Evolutionary conservation across 1,284 basidiomycete genomes (phyloP).

Genomic region (Macrocybe sp.): DNA sequence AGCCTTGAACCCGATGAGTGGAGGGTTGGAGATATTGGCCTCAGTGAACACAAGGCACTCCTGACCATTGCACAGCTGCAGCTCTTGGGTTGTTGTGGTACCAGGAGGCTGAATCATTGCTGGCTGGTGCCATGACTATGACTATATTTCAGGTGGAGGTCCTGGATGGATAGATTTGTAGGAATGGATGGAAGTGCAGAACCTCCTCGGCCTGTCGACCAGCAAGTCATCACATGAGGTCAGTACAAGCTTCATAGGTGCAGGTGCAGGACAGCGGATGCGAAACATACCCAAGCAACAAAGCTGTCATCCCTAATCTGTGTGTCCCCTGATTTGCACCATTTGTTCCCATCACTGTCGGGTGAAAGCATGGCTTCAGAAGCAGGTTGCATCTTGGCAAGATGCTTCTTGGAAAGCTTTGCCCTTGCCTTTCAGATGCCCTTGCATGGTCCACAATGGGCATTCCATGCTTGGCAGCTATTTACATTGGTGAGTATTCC

Average conservation of each 20-base stretch:
- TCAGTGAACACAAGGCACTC: slow-evolving; percentile 9
- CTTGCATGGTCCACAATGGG: not conserved
- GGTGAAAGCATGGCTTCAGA: not conserved
- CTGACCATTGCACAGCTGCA: slow-evolving; percentile 5
- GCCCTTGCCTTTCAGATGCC: not conserved
- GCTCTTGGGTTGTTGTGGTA: not conserved
- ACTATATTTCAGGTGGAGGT: not conserved
- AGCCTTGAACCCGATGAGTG: slow-evolving; percentile 14
- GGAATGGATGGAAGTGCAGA: too few relatives aligned
- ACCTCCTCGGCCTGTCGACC: too few relatives aligned
- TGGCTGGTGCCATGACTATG: not conserved
- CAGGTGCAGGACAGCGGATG: too few relatives aligned
- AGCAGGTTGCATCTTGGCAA: not conserved
- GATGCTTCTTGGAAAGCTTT: slow-evolving; percentile 3
- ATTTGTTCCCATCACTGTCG: not conserved
- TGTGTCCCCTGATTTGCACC: not conserved
- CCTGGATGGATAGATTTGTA: not conserved
- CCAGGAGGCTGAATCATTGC: not conserved
- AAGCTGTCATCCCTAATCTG: too few relatives aligned
- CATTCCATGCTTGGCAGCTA: not conserved
- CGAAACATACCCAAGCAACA: too few relatives aligned
- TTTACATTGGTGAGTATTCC: not conserved
- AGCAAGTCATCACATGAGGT: too few relatives aligned
- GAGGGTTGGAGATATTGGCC: slow-evolving; percentile 15
- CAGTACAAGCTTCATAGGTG: too few relatives aligned